Evolutionary conservation across 805 yeast species (phyloP), one percentile per base, ranked within the genome.

Genomic region (Candida chauliodis): DNA sequence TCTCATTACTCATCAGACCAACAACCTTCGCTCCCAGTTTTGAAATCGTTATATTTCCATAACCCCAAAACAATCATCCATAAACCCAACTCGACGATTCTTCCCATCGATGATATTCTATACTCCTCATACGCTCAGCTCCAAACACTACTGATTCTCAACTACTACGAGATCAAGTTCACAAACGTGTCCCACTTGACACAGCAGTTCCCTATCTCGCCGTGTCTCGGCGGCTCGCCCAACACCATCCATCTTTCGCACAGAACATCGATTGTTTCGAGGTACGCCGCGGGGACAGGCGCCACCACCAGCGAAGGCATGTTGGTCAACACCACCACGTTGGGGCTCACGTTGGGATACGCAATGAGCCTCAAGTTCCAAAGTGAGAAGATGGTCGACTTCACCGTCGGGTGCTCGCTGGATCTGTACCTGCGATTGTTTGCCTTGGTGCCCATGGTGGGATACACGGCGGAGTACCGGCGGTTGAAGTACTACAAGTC

Each of bases 81-180:
- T 10, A 18, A 39, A 13, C 18, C 22, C n/a, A 34, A 39, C 13
- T 20, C 39, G 16, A 39, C 42, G 8, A 29, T 34, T 7, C 27
- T 39, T 3, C 42, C 42, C 4, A 23, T 8, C 10, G 41, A 37
- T n/a, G 36, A 33, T 11, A 33, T 33, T 5, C 34, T 30, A 6
- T 14, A 14, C 28, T 21, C 40, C 10, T 14, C 30, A 14, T 27
- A 15, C 15, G 30, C 13, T 2, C 10, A 32, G 7, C n/a, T 17
- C 4, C 35, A 30, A 21, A 6, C 38, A 10, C 2, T 15, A 8
- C n/a, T 8, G 13, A 6, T 16, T 16, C 15, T 9, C 7, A 17
- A 32, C 21, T 16, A 32, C 3, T 8, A 5, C 19, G 38, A 38
- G 13, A 25, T 38, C 24, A 26, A 32, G 20, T 15, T 16, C 19